Evolutionary conservation across 148 eudicot species (phyloP).

Genomic region (Cornus florida): DNA sequence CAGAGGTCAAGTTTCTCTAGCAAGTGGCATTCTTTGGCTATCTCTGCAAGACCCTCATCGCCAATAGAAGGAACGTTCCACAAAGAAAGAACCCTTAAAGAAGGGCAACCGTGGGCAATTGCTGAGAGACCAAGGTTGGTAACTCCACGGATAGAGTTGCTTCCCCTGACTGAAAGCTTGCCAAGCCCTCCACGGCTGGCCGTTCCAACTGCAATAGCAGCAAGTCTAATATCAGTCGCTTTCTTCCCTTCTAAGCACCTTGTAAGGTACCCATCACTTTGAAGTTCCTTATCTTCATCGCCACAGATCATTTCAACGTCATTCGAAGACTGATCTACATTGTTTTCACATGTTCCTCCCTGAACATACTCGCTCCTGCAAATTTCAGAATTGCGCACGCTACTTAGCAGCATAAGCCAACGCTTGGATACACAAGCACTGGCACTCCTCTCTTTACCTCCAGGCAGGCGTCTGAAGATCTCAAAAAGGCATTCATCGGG

Average conservation of each 20-base stretch:
- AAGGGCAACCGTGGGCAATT: slow-evolving; percentile 79
- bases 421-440: slow-evolving; percentile 90
- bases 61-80: slow-evolving; percentile 66
- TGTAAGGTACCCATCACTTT: slow-evolving; percentile 61
- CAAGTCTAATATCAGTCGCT: slow-evolving; percentile 81
- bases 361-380: slow-evolving; percentile 14
- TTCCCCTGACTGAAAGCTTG: slow-evolving; percentile 78
- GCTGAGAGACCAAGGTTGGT: slow-evolving; percentile 67
- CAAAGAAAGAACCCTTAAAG: slow-evolving; percentile 63
- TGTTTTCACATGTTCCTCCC: neutral
- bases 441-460: slow-evolving; percentile 58
- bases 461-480: slow-evolving; percentile 80
- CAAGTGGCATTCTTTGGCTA: slow-evolving; percentile 69
- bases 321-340: slow-evolving; percentile 15
- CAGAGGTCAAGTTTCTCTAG: slow-evolving; percentile 79
- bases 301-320: slow-evolving; percentile 34
- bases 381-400: slow-evolving; percentile 55
- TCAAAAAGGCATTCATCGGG: slow-evolving; percentile 92
- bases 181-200: slow-evolving; percentile 84
- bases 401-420: slow-evolving; percentile 70
- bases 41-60: slow-evolving; percentile 70
- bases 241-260: slow-evolving; percentile 83
- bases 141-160: slow-evolving; percentile 54
- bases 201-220: slow-evolving; percentile 86
- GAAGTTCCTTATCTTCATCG: slow-evolving; percentile 29